phyloP scores from a whole-genome alignment of 31 red algal genomes.

The Asparagopsis taxiformis region DNA sequence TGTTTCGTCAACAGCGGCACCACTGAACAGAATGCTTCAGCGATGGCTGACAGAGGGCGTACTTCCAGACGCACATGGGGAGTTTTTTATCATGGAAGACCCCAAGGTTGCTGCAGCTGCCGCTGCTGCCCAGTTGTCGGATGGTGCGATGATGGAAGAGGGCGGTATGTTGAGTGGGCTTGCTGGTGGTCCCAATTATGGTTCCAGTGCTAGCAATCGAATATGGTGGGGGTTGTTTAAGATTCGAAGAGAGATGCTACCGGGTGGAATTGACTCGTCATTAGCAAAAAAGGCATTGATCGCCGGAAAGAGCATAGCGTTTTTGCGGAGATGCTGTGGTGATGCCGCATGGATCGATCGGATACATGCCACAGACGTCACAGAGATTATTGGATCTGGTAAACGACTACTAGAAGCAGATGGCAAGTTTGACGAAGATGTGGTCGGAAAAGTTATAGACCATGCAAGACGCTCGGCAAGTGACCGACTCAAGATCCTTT shows the following conservation, averaged over 20 bases:
- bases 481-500: slow-evolving; percentile 63
- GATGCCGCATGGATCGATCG: slow-evolving; percentile 74
- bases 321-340: slow-evolving; percentile 72
- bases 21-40: slow-evolving; percentile 60
- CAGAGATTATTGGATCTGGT: slow-evolving; percentile 4
- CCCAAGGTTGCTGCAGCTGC: slow-evolving; percentile 68
- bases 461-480: slow-evolving; percentile 52
- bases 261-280: slow-evolving; percentile 29
- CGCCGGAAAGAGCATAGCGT: slow-evolving; percentile 78
- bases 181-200: slow-evolving; percentile 68
- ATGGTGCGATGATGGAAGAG: slow-evolving; percentile 44
- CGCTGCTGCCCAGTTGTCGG: slow-evolving; percentile 26
- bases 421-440: slow-evolving; percentile 44
- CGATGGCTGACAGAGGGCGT: slow-evolving; percentile 87
- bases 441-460: slow-evolving; percentile 43
- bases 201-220: slow-evolving; percentile 63
- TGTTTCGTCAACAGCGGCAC: slow-evolving; percentile 50
- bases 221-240: slow-evolving; percentile 87
- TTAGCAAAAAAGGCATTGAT: slow-evolving; percentile 61
- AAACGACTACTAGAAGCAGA: slow-evolving; percentile 56
- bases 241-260: slow-evolving; percentile 61
- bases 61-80: slow-evolving; percentile 60
- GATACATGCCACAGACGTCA: slow-evolving; percentile 44
- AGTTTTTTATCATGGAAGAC: slow-evolving; percentile 90
- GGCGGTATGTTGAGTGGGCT: slow-evolving; percentile 42